These are phyloP conservation scores for Komagataella phaffii DNA, from an alignment of 805 yeast genomes.

Conservation along the genomic window DNA sequence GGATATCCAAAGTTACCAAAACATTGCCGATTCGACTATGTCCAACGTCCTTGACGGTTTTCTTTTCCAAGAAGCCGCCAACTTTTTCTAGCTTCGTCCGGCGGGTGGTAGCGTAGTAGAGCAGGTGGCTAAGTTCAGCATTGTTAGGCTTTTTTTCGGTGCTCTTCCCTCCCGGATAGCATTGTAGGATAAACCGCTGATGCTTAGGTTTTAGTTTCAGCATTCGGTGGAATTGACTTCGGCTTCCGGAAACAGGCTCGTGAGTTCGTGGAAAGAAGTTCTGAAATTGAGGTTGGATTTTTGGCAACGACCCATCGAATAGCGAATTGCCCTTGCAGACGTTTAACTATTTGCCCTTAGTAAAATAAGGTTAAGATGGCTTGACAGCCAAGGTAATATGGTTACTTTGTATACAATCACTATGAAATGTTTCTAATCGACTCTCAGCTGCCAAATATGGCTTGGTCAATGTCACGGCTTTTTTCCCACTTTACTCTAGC, in stretches of 20 bases:
- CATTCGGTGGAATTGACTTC: background rate
- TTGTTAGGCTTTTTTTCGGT: conserved; percentile 86
- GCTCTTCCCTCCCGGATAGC: conserved; percentile 85
- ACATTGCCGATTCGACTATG: conserved; percentile 65
- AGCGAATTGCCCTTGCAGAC: too few species aligned
- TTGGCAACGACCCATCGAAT: background rate
- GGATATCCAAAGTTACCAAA: conserved; percentile 64
- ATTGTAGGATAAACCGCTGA: conserved; percentile 78
- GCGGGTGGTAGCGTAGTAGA: conserved; percentile 84
- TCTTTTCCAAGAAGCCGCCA: conserved; percentile 49
- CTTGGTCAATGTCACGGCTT: conserved; percentile 16
- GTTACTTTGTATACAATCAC: background rate
- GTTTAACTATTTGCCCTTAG: background rate
- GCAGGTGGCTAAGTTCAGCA: conserved; percentile 75
- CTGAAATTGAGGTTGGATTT: background rate
- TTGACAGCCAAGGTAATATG: background rate
- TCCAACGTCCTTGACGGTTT: conserved; percentile 45
- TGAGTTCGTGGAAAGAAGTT: background rate
- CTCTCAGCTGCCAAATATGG: background rate
- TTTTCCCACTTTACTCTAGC: conserved; percentile 37
- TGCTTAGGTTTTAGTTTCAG: conserved; percentile 45
- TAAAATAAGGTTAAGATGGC: background rate
- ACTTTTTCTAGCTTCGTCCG: conserved; percentile 84
- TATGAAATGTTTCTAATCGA: background rate
- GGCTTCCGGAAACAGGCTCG: background rate